Base-by-base conservation (phyloP, 2,329 filamentous ascomycete genomes). In the Bipolaris gigantea region DNA sequence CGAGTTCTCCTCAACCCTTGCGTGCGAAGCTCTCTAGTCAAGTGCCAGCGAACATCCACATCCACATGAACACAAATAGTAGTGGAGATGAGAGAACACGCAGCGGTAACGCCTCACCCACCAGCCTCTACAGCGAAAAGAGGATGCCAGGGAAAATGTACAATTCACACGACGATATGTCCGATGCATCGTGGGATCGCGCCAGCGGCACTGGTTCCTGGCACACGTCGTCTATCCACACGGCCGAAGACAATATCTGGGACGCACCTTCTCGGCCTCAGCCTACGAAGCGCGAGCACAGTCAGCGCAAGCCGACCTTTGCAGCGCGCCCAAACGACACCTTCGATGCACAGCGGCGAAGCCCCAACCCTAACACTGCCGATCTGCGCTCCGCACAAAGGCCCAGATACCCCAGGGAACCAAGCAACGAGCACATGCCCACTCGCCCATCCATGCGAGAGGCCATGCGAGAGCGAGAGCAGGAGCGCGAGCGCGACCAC, bases 191-290 rank as follows among this genome's bases (percentile, higher is more conserved):
- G 2, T 59, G 47, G 41, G 55, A 63, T 19, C 50, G 58, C 6
- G 61, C 58, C 50, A 70, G 66, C 35, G 64, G 64, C 21, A 67
- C 63, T 1, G 57, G 55, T 8, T 67, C 63, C 9, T 59, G 57
- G 35, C 55, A 59, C 15, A 53, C 54, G 27, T 59, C 61, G 3
- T 70, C 66, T 5, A 42, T 51, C 8, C 61, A 62, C 30, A 64
- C 60, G 36, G 55, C 59, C 25, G 61, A 62, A 10, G 62, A 66
- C 38, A 57, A 57, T 27, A 51, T 68, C 43, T 68, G 67, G 49
- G 61, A 60, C 4, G 40, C 40, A 10, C 58, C 60, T 27, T 23
- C 58, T 6, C 54, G 53, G 18, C n/a, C 40, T 30, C 42, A 55
- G 13, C 33, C 57, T 1, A 5, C 25, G 18, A 41, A 50, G 9